These are phyloP conservation scores for Nigrospora oryzae DNA, from an alignment of 2,329 filamentous ascomycete species.

Conservation along the genomic window DNA sequence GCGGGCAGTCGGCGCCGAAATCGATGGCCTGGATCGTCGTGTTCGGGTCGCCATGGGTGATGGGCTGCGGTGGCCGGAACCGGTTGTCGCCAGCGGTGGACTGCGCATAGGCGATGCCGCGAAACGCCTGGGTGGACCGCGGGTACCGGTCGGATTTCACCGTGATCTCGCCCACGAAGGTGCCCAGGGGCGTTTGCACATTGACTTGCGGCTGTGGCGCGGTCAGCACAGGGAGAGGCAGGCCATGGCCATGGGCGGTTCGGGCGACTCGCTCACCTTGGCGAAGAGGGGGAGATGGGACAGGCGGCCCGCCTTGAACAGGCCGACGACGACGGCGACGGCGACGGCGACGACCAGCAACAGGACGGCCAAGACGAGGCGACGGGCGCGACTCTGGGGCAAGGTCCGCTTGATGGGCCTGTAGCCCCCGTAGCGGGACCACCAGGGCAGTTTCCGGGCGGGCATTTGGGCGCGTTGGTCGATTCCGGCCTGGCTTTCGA, in stretches of 20 bases:
- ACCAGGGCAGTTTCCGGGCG: constrained; percentile 4
- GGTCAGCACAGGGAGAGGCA: neutral
- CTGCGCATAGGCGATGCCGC: constrained; percentile 41
- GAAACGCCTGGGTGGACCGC: constrained; percentile 35
- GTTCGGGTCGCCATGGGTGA: constrained; percentile 13
- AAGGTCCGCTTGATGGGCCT: neutral
- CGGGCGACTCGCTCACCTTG: neutral
- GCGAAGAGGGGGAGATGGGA: neutral
- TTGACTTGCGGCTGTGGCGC: neutral
- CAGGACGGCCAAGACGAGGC: constrained; percentile 3
- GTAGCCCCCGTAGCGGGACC: constrained; percentile 5
- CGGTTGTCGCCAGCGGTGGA: constrained; percentile 31
- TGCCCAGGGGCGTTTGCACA: constrained; percentile 22
- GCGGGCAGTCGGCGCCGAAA: constrained; percentile 28
- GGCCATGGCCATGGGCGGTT: neutral
- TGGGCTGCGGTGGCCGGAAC: constrained; percentile 31
- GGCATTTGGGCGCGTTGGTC: constrained; percentile 1
- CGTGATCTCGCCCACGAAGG: constrained; percentile 27
- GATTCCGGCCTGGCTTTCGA: constrained; percentile 4
- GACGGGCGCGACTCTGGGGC: constrained; percentile 2
- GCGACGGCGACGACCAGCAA: constrained; percentile 5
- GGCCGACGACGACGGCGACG: constrained; percentile 5
- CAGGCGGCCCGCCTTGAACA: constrained; percentile 1
- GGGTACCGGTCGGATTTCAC: constrained; percentile 21
- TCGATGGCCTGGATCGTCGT: constrained; percentile 21